Percentiles rank a stretch among this genome's conserved stretches.
These are phyloP conservation scores for Eucalyptus virginea DNA, from an alignment of 345 rosid genomes.

Conservation along the genomic window DNA sequence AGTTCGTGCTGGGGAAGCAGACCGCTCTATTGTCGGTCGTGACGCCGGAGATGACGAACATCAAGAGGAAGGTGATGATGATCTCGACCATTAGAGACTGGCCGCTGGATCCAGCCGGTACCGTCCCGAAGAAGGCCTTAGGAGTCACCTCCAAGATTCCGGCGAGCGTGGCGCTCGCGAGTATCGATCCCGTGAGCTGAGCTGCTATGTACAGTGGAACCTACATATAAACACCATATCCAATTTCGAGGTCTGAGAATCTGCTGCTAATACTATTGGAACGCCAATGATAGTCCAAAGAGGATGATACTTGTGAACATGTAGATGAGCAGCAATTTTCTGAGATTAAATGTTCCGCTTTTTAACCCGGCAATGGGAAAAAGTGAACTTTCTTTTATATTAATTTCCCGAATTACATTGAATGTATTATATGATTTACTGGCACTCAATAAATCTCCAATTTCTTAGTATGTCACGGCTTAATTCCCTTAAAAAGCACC, in stretches of 20 bases:
- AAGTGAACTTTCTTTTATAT: not conserved
- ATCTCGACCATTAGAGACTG: conserved; percentile 46
- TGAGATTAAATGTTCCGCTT: not conserved
- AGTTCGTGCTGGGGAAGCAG: not conserved
- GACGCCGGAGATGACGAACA: conserved; percentile 57
- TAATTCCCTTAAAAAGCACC: not conserved
- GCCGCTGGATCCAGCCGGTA: conserved; percentile 32
- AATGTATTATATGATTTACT: no score
- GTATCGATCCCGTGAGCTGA: conserved; percentile 40
- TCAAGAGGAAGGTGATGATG: conserved; percentile 48
- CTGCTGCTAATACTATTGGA: not conserved
- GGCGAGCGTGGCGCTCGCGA: conserved; percentile 40
- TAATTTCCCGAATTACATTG: not conserved
- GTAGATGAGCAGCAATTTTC: not conserved
- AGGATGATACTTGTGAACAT: not conserved
- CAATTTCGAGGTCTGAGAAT: not conserved
- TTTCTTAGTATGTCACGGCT: not conserved
- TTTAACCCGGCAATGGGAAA: not conserved
- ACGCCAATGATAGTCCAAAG: not conserved
- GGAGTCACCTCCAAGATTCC: conserved; percentile 31
- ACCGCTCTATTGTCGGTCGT: conserved; percentile 41
- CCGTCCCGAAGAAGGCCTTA: conserved; percentile 40
- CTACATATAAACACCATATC: not conserved
- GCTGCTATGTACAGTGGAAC: conserved; percentile 40
- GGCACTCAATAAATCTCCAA: not conserved